Conservation (phyloP, 2,329 filamentous ascomycete genomes). For the Pestalotiopsis sp. region DNA sequence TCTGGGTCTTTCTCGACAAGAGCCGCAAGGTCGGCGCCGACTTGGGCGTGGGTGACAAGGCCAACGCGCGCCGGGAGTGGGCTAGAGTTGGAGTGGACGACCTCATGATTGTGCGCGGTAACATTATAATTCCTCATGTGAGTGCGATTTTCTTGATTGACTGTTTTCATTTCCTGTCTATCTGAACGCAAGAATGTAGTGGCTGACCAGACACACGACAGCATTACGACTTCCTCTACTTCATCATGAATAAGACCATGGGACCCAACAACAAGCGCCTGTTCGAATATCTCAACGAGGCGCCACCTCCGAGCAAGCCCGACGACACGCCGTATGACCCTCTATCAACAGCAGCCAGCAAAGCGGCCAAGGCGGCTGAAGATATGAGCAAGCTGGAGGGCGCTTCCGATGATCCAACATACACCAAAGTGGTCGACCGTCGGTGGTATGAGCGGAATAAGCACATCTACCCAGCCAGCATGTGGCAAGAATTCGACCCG, state of each 20-base stretch:
- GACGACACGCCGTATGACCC: conserved; percentile 32
- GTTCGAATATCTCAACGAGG: conserved; percentile 72
- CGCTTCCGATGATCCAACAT: conserved; percentile 71
- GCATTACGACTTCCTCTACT: conserved; percentile 98
- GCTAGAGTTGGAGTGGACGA: conserved; percentile 93
- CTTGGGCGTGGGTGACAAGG: conserved; percentile 71
- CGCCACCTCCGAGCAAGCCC: conserved; percentile 32
- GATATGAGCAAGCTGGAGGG: conserved; percentile 71
- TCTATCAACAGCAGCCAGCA: conserved; percentile 38
- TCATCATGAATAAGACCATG: conserved; percentile 83
- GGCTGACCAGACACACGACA: conserved; percentile 38
- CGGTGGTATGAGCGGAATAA: conserved; percentile 98
- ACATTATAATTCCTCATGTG: conserved; percentile 93
- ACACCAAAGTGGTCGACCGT: conserved; percentile 93
- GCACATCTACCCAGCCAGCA: conserved; percentile 94
- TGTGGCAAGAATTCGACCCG: conserved; percentile 94
- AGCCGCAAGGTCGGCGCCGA: conserved; percentile 90
- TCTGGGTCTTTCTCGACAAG: conserved; percentile 92
- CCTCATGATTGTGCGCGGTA: conserved; percentile 87
- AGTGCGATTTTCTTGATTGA: conserved; percentile 40
- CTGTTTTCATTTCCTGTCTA: neutral
- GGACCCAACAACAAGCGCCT: conserved; percentile 73
- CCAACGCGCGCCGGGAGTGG: conserved; percentile 79
- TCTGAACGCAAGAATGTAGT: conserved; percentile 10
- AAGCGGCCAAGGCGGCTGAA: conserved; percentile 39